Base-by-base conservation (phyloP, 1,284 basidiomycete genomes). In the Mycena sp. region DNA sequence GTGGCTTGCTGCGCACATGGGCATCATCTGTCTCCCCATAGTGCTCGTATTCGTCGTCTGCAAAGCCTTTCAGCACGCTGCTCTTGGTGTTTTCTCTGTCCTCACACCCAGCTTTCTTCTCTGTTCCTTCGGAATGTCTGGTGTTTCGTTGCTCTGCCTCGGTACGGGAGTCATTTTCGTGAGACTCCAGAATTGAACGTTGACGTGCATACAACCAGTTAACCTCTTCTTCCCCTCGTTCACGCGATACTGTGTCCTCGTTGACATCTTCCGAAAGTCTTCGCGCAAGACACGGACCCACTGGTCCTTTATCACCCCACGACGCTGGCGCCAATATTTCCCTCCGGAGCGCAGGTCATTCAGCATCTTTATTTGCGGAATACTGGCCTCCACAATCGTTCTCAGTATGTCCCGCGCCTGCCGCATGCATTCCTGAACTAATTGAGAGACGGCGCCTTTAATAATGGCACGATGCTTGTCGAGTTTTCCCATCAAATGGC, bases 1-100 rank as follows among this genome's bases (percentile, higher is more conserved):
- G 19, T 54, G 52, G 52, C 52, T 54, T 43, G 52, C 54, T 38
- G 54, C 54, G 30, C 54, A 56, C 44, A 46, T 56, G 16, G 54
- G 28, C 25, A 28, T 56, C 5, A 12, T 56, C 32, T 46, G 54
- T 48, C 44, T 56, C 43, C 41, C 44, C 30, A 37, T 56, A 45
- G 54, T 56, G 32, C 54, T 56, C 23, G 32, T 46, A 3, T 56
- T 56, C 25, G 21, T 38, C 54, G 12, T 38, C 54, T 46, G 30
- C 44, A 45, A 46, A 54, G 38, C 40, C 32, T 46, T 56, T 26
- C 19, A 28, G 51, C 51, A 26, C 12, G 28, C 51, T 40, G 16
- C 51, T 21, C 44, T 45, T 35, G 30, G 43, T 11, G 21, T 56
- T 25, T 38, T 56, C 32, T 56, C 54, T 28, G 43, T 46, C 54